Percentiles rank a stretch among this genome's conserved stretches.
These are phyloP conservation scores for Oryza australiensis DNA, from an alignment of 176 grass and related monocot species.

Conservation along the genomic window DNA sequence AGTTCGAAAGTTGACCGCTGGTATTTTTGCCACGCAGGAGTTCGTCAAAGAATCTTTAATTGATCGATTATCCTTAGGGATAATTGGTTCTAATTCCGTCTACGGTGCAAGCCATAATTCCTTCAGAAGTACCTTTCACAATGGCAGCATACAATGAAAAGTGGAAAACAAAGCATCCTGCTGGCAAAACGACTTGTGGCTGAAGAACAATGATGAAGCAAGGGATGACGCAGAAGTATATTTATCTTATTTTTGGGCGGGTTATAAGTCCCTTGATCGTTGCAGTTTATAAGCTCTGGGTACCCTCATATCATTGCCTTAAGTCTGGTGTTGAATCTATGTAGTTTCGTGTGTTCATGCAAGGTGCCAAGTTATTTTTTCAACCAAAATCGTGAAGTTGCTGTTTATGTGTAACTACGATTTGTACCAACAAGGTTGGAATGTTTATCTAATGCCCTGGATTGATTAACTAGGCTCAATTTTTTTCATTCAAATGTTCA, in stretches of 20 bases:
- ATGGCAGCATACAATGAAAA: constrained; percentile 50
- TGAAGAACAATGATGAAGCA: constrained; percentile 33
- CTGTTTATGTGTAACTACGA: too few relatives aligned
- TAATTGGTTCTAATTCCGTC: not conserved
- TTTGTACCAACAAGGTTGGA: too few relatives aligned
- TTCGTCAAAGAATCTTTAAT: constrained; percentile 84
- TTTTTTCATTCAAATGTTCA: too few relatives aligned
- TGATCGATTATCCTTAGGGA: constrained; percentile 49
- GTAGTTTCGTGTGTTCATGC: constrained; percentile 46
- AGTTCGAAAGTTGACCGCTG: constrained; percentile 50
- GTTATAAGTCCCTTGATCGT: constrained; percentile 25
- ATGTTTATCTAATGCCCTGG: not conserved
- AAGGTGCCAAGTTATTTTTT: constrained; percentile 38
- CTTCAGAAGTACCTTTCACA: constrained; percentile 39
- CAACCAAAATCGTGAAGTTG: constrained; percentile 54
- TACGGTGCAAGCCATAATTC: constrained; percentile 49
- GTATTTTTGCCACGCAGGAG: constrained; percentile 52
- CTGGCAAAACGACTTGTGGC: constrained; percentile 27
- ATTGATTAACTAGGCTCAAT: too few relatives aligned
- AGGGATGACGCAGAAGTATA: constrained; percentile 51
- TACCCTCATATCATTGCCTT: constrained; percentile 26
- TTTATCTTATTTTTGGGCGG: constrained; percentile 60
- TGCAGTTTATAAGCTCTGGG: constrained; percentile 49
- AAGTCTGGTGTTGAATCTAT: constrained; percentile 43
- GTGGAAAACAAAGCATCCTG: constrained; percentile 33